Conservation (phyloP, 176 grass and related monocot genomes). For the Coix lacrymajobi region DNA sequence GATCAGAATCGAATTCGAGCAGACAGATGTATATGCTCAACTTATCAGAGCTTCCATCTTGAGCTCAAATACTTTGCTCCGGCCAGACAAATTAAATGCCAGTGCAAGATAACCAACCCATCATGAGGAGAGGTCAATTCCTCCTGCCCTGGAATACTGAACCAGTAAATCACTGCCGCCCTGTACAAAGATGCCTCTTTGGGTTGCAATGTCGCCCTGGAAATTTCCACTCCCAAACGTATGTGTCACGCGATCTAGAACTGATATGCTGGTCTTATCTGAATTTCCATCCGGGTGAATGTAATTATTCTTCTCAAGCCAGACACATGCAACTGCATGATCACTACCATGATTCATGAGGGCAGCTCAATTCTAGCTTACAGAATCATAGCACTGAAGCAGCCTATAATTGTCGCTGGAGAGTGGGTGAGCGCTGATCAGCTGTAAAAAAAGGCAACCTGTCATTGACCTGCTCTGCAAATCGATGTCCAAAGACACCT, state of each 20-base stretch:
- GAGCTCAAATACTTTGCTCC: too few species aligned
- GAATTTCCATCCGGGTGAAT: not conserved
- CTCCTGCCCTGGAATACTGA: not conserved
- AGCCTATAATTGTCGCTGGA: not conserved
- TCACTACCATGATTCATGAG: not conserved
- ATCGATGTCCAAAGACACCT: not conserved
- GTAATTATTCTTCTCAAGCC: not conserved
- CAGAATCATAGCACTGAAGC: not conserved
- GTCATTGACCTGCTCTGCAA: too few species aligned
- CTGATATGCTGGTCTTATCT: slow-evolving; percentile 18
- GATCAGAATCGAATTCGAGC: not conserved
- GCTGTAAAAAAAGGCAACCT: too few species aligned
- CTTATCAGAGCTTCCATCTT: slow-evolving; percentile 13
- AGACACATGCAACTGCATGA: not conserved
- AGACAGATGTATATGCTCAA: not conserved
- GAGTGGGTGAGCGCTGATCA: too few species aligned
- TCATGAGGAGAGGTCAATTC: not conserved
- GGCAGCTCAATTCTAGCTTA: not conserved
- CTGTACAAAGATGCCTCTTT: not conserved
- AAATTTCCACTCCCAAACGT: not conserved
- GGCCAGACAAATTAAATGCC: not conserved
- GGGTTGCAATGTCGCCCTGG: not conserved
- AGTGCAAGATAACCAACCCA: not conserved
- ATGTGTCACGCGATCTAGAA: not conserved
- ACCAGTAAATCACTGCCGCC: not conserved